Conservation (phyloP, 78 protist genomes). For the Polysphondylium violaceum region DNA sequence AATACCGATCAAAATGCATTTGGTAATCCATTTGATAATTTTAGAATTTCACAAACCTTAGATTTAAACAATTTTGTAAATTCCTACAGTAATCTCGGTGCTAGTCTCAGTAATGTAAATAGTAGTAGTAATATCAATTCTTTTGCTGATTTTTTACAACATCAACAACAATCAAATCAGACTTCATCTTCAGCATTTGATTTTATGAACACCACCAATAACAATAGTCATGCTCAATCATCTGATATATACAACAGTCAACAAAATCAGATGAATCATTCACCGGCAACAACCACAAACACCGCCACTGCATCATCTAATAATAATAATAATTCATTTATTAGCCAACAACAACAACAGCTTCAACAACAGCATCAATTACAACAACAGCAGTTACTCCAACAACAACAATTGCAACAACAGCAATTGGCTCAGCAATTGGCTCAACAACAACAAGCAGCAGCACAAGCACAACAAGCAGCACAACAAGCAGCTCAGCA, state of each 20-base stretch:
- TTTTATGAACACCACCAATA: not conserved
- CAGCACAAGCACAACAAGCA: not conserved
- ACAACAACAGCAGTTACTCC: not conserved
- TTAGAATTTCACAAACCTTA: slow-evolving; percentile 28
- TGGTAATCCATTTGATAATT: slow-evolving; percentile 32
- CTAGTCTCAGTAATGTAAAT: slow-evolving; percentile 27
- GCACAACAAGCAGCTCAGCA: not conserved
- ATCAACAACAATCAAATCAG: not conserved
- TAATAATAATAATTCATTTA: not conserved
- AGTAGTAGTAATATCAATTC: slow-evolving; percentile 15
- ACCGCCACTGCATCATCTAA: not conserved
- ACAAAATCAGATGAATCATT: not conserved
- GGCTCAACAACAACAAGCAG: not conserved
- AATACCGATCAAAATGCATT: too few species aligned
- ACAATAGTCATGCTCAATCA: not conserved
- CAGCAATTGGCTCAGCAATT: not conserved
- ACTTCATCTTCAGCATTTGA: too few species aligned
- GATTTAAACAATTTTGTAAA: slow-evolving; percentile 9
- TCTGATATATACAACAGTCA: not conserved
- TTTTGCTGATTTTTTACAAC: slow-evolving; percentile 14
- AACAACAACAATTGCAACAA: not conserved
- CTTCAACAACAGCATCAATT: too few species aligned
- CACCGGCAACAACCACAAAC: not conserved
- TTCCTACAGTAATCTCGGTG: slow-evolving; percentile 1
- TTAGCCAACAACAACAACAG: not conserved